These are phyloP conservation scores for Sporothrix globosa DNA, from an alignment of 2,329 filamentous ascomycete species.

Conservation along the genomic window DNA sequence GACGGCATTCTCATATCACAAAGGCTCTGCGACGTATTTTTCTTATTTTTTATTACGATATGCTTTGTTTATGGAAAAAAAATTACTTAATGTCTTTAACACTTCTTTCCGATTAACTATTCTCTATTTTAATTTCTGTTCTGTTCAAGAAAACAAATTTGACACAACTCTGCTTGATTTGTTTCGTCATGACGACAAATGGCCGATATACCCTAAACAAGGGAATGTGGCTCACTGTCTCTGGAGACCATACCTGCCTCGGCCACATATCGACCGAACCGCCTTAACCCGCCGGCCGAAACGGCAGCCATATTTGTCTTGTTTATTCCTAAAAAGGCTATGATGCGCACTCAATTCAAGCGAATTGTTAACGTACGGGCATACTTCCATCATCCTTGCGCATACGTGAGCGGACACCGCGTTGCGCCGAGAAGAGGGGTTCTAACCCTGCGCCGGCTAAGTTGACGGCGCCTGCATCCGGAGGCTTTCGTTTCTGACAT, in stretches of 20 bases:
- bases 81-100: neutral
- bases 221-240: no score
- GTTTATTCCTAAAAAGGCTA: slow-evolving; percentile 5
- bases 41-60: no score
- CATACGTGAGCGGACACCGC: neutral
- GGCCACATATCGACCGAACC: slow-evolving; percentile 25
- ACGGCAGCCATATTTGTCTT: neutral
- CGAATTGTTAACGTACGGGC: neutral
- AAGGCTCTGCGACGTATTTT: neutral
- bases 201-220: no score
- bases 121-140: neutral
- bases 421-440: slow-evolving; percentile 11
- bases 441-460: slow-evolving; percentile 2
- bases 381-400: neutral
- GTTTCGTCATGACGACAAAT: neutral
- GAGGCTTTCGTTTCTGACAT: neutral
- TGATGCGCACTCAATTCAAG: neutral
- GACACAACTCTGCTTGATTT: no score
- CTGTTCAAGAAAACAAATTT: neutral
- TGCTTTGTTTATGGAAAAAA: neutral
- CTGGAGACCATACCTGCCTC: neutral
- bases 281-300: slow-evolving; percentile 19
- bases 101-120: neutral
- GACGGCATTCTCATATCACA: neutral
- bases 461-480: neutral